Conservation (phyloP, 257 asterid genomes). For the Osmanthus fragrans region DNA sequence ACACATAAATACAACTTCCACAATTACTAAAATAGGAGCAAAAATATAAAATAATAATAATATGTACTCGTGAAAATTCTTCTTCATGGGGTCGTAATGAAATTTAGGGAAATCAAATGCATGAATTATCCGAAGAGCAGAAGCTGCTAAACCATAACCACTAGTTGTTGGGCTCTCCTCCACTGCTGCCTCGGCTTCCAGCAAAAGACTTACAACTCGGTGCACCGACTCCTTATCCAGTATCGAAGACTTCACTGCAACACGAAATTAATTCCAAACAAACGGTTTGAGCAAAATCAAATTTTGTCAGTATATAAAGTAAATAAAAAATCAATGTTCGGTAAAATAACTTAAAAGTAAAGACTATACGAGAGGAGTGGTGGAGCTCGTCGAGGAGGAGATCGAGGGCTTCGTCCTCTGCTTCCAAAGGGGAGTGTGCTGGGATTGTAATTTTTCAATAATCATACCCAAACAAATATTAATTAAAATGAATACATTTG, state of each 20-base stretch:
- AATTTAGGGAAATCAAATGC: slow-evolving; percentile 80
- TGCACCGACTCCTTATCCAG: slow-evolving; percentile 76
- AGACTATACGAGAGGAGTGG: slow-evolving; percentile 30
- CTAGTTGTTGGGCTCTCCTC: slow-evolving; percentile 52
- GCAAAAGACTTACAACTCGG: slow-evolving; percentile 51
- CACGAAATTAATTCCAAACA: not conserved
- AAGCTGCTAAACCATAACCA: slow-evolving; percentile 36
- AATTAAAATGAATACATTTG: no score
- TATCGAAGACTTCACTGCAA: slow-evolving; percentile 81
- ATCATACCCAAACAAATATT: not conserved
- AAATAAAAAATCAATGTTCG: not conserved
- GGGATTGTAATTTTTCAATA: slow-evolving; percentile 1
- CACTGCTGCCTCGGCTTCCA: slow-evolving; percentile 63
- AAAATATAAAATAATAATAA: not conserved
- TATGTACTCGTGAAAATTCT: slow-evolving; percentile 63
- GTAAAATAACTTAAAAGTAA: not conserved
- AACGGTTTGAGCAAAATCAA: not conserved
- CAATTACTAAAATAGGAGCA: not conserved
- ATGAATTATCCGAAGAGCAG: slow-evolving; percentile 68
- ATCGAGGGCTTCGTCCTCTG: slow-evolving; percentile 66
- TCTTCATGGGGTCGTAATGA: slow-evolving; percentile 77
- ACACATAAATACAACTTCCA: not conserved
- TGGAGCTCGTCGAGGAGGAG: slow-evolving; percentile 83
- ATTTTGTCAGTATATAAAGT: not conserved
- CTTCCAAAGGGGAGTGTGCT: slow-evolving; percentile 28